Evolutionary conservation across 2,329 filamentous ascomycete genomes (phyloP).

Genomic region (Colletotrichum paranaense): DNA sequence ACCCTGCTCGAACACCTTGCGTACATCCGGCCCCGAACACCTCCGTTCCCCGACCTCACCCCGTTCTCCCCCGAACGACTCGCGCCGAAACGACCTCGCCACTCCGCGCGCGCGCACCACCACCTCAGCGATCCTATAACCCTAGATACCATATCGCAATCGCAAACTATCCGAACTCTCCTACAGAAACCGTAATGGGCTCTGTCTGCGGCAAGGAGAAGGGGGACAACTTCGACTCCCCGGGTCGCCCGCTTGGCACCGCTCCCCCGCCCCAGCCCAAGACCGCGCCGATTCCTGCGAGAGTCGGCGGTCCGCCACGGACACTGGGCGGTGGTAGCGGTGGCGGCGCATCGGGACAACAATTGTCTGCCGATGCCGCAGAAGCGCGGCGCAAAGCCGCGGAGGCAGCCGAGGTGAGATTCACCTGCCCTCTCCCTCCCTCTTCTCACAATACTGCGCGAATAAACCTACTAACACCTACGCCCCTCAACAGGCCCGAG

Average conservation of each 20-base stretch:
- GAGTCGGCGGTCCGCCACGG: constrained; percentile 67
- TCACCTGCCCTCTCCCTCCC: constrained; percentile 15
- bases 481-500: constrained; percentile 67
- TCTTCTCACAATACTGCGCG: neutral
- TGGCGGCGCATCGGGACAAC: constrained; percentile 38
- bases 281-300: constrained; percentile 64
- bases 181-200: constrained; percentile 71
- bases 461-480: neutral
- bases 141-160: neutral
- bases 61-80: neutral
- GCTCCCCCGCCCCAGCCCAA: constrained; percentile 58
- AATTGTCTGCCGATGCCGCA: constrained; percentile 45
- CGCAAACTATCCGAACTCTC: neutral
- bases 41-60: constrained; percentile 13
- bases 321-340: constrained; percentile 69
- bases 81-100: neutral
- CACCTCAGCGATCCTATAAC: neutral
- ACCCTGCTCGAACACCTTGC: neutral
- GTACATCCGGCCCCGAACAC: constrained; percentile 3
- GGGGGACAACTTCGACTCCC: constrained; percentile 77
- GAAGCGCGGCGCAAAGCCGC: constrained; percentile 81
- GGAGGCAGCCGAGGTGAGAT: constrained; percentile 82
- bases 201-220: constrained; percentile 87
- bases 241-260: constrained; percentile 78
- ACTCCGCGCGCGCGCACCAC: neutral